These are phyloP conservation scores for Aspergillus aculeatinus DNA, from an alignment of 2,329 filamentous ascomycete genomes.

Conservation along the genomic window DNA sequence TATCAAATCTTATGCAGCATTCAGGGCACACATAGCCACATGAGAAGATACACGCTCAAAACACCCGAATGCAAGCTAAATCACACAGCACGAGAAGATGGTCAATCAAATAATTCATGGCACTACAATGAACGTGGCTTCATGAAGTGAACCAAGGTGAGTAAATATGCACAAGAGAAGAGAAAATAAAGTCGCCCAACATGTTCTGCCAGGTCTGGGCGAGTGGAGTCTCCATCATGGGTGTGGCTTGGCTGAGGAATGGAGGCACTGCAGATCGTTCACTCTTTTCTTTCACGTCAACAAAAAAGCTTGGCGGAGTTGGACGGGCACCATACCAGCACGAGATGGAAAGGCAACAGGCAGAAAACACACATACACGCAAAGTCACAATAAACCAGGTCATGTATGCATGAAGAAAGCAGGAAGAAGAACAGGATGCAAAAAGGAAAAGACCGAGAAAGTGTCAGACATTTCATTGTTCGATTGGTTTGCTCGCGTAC, in stretches of 20 bases:
- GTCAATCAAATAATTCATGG: constrained; percentile 18
- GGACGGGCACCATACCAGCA: not conserved
- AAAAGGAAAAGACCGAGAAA: constrained; percentile 14
- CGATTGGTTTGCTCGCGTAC: constrained; percentile 1
- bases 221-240: not conserved
- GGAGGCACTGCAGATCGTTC: not conserved
- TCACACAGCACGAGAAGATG: constrained; percentile 12
- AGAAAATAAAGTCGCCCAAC: constrained; percentile 10
- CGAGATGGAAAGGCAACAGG: not conserved
- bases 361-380: not conserved
- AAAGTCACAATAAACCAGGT: not conserved
- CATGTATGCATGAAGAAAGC: constrained; percentile 9
- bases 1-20: constrained; percentile 11
- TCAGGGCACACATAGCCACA: constrained; percentile 18
- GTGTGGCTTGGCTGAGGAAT: not conserved
- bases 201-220: not conserved
- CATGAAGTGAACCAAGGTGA: constrained; percentile 1
- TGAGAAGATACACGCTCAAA: constrained; percentile 1
- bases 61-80: constrained; percentile 1
- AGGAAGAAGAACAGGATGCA: constrained; percentile 9
- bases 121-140: constrained; percentile 15
- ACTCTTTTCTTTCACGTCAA: not conserved
- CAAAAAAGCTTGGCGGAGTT: not conserved
- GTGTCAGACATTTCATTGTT: constrained; percentile 14
- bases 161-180: constrained; percentile 25